Evolutionary conservation across 2,329 filamentous ascomycete genomes (phyloP).

Genomic region (Alternaria sp.): DNA sequence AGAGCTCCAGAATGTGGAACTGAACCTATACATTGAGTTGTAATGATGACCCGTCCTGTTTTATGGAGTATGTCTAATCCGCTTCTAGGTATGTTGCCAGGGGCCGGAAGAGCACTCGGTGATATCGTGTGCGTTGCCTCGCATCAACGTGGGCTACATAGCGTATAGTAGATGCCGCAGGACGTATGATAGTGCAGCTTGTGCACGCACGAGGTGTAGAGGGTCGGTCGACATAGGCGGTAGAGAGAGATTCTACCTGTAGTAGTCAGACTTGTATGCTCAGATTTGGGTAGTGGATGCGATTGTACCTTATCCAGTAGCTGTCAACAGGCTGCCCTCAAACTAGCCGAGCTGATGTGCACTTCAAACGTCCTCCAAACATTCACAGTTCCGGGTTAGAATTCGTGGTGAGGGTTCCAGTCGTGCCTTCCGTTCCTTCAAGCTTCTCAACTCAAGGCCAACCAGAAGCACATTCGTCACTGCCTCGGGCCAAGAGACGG

Average conservation of each 20-base stretch:
- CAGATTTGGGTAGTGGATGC: neutral
- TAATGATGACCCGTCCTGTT: conserved; percentile 17
- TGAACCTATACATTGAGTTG: conserved; percentile 48
- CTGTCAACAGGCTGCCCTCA: neutral
- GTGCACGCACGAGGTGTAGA: neutral
- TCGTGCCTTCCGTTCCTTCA: neutral
- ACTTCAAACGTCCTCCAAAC: neutral
- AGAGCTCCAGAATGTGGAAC: conserved; percentile 35
- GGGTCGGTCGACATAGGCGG: neutral
- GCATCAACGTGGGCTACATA: neutral
- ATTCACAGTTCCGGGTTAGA: neutral
- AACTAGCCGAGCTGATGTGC: neutral
- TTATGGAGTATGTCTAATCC: conserved; percentile 13
- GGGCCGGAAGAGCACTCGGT: conserved; percentile 35
- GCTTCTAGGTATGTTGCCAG: conserved; percentile 39
- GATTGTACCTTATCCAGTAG: neutral
- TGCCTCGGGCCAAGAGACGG: neutral
- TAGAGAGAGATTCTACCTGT: neutral
- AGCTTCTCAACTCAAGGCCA: neutral
- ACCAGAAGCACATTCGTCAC: neutral
- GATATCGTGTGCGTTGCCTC: conserved; percentile 3
- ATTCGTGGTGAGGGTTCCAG: neutral
- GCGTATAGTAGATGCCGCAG: neutral
- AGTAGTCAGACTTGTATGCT: neutral
- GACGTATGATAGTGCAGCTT: neutral